phyloP scores from a whole-genome alignment of 768 basidiomycete genomes.

The Boletellus emodensis region DNA sequence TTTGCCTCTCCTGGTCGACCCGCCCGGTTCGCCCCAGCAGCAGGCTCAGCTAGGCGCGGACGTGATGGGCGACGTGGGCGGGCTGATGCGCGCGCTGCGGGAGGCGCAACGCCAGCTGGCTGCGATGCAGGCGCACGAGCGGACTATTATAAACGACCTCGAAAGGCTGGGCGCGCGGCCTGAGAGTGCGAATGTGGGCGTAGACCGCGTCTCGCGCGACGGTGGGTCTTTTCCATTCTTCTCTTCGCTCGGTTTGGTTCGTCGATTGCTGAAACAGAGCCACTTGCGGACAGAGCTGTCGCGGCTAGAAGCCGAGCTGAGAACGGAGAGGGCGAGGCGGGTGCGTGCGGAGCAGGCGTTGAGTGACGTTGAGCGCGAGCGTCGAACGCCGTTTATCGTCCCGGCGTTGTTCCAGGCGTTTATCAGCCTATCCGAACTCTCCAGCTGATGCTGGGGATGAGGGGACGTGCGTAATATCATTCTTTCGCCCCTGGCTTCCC shows the following conservation, averaged over 20 bases:
- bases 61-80: background rate
- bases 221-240: constrained; percentile 7
- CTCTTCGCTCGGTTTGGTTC: background rate
- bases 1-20: background rate
- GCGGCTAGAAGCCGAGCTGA: constrained; percentile 34
- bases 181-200: background rate
- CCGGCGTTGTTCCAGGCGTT: constrained; percentile 56
- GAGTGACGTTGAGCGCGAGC: constrained; percentile 47
- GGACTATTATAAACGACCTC: constrained; percentile 21
- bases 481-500: no score
- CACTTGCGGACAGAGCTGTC: constrained; percentile 9
- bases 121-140: constrained; percentile 23
- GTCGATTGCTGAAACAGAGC: no score
- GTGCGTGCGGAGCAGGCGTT: constrained; percentile 43
- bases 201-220: constrained; percentile 2
- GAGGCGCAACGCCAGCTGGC: constrained; percentile 25
- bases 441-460: constrained; percentile 17
- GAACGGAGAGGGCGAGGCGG: constrained; percentile 34
- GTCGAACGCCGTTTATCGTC: constrained; percentile 51
- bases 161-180: constrained; percentile 10
- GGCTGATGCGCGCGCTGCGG: constrained; percentile 27
- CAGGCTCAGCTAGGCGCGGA: no score
- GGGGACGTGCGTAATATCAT: no score
- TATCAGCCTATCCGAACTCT: constrained; percentile 43
- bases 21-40: no score